Base-by-base conservation (phyloP, 2,329 filamentous ascomycete species). In the Talaromyces islandicus region DNA sequence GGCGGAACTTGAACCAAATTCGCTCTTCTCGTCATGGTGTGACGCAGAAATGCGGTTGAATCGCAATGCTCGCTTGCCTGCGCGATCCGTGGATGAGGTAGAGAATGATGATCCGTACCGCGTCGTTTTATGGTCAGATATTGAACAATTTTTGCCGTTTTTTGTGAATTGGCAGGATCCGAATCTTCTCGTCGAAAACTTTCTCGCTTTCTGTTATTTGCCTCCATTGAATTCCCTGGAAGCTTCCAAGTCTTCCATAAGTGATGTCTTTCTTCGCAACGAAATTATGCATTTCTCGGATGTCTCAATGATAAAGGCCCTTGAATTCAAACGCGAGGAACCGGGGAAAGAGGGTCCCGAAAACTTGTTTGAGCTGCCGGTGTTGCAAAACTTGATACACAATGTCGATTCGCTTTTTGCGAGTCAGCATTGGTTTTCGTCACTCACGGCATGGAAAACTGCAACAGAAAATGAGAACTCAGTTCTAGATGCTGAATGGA, bases 81-180 rank as follows among this genome's bases (percentile, higher is more conserved):
- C 89, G 17, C 84, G 89, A 54, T 88, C 88, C 0, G 79, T 89
- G 62, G 91, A 97, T 70, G 86, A 91, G 27, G 81, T 85, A 1
- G 84, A 83, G 17, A 88, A 91, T 64, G 88, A 92, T 61, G 93
- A 97, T 68, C 89, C 91, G 0, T 96, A 89, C 65, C 84, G 92
- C 38, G 85, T 94, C 3, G 83, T 96, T 52, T 84, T 97, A 68
- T 92, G 87, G 66, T 84, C 86, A 0, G 94, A 97, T 70, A 78
- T 97, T 21, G 77, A 85, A 63, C 80, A 83, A 0, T 80, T 89
- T 29, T 69, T 96, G 65, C 80, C 60, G 58, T 69, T 59, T 7
- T 70, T 73, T 35, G 66, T 64, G 54, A 65, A 64, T 4, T 54
- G 63, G 7, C 61, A 62, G 2, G 68, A 83, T 0, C 73, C 70